Evolutionary conservation across 2,329 filamentous ascomycete species (phyloP).

Genomic region (Curvularia spicifera): DNA sequence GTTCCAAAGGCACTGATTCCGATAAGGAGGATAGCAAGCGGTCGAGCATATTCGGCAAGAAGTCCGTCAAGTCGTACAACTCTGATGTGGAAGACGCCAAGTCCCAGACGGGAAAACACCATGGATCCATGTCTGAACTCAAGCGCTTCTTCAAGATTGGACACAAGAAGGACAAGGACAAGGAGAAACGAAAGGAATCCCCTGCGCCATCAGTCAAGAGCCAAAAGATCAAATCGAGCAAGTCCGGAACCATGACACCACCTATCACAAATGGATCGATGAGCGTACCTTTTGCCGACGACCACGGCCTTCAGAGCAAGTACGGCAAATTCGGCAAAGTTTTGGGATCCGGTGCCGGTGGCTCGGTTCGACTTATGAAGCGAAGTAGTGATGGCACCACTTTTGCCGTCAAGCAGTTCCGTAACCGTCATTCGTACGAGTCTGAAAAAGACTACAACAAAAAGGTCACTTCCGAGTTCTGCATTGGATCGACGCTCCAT

Average conservation of each 20-base stretch:
- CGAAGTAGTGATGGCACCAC: constrained; percentile 89
- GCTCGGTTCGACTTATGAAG: constrained; percentile 93
- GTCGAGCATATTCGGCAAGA: constrained; percentile 59
- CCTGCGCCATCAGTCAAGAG: constrained; percentile 65
- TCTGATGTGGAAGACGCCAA: constrained; percentile 50
- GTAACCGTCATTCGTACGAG: constrained; percentile 89
- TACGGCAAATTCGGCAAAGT: constrained; percentile 97
- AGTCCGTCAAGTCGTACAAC: constrained; percentile 57
- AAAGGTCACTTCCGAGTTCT: constrained; percentile 98
- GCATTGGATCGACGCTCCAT: constrained; percentile 93
- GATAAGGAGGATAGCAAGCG: constrained; percentile 57
- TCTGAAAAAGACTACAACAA: constrained; percentile 95
- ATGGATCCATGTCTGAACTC: constrained; percentile 89
- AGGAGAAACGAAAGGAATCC: constrained; percentile 65
- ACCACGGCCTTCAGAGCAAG: constrained; percentile 86
- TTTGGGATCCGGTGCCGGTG: constrained; percentile 89
- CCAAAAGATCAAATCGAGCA: constrained; percentile 56
- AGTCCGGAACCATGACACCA: constrained; percentile 48
- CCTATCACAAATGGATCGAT: constrained; percentile 41
- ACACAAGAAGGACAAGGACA: constrained; percentile 60
- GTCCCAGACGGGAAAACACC: constrained; percentile 50
- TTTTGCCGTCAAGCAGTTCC: constrained; percentile 97
- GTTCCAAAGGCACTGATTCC: constrained; percentile 52
- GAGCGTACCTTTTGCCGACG: constrained; percentile 85
- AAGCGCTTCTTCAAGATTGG: constrained; percentile 95